Conservation (phyloP, 371 early-diverging fungal genomes). For the Rhizopus stolonifer region DNA sequence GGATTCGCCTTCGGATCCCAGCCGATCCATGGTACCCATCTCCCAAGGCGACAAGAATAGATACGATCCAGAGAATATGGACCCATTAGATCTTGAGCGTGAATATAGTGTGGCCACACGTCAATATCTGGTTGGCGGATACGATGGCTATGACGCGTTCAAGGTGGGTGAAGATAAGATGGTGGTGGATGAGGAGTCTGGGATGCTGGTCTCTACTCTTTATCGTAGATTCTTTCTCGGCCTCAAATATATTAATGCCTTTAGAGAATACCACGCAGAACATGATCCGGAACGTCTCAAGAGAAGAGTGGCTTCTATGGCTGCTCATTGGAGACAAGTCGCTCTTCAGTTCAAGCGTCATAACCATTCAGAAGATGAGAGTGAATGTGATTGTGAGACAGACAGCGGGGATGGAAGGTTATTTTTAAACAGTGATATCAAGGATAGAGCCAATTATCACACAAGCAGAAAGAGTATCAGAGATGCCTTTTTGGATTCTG, state of each 20-base stretch:
- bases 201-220: constrained; percentile 53
- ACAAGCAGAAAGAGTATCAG: constrained; percentile 19
- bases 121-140: constrained; percentile 57
- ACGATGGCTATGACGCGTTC: constrained; percentile 58
- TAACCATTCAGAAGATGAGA: constrained; percentile 17
- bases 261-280: constrained; percentile 29
- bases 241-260: constrained; percentile 55
- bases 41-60: constrained; percentile 7
- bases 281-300: constrained; percentile 13
- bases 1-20: not conserved
- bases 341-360: constrained; percentile 17
- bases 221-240: constrained; percentile 57
- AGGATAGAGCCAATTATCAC: constrained; percentile 21
- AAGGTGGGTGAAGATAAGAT: constrained; percentile 32
- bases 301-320: constrained; percentile 18
- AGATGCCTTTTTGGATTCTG: constrained; percentile 30
- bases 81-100: constrained; percentile 43
- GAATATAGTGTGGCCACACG: constrained; percentile 57
- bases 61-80: constrained; percentile 31
- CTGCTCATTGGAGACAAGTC: constrained; percentile 24
- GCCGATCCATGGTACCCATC: constrained; percentile 20
- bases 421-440: constrained; percentile 12
- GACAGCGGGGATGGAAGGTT: constrained; percentile 6
- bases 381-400: constrained; percentile 9
- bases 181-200: constrained; percentile 60